Evolutionary conservation across 2,329 filamentous ascomycete genomes (phyloP).

Genomic region (Neoarthrinium moseri): DNA sequence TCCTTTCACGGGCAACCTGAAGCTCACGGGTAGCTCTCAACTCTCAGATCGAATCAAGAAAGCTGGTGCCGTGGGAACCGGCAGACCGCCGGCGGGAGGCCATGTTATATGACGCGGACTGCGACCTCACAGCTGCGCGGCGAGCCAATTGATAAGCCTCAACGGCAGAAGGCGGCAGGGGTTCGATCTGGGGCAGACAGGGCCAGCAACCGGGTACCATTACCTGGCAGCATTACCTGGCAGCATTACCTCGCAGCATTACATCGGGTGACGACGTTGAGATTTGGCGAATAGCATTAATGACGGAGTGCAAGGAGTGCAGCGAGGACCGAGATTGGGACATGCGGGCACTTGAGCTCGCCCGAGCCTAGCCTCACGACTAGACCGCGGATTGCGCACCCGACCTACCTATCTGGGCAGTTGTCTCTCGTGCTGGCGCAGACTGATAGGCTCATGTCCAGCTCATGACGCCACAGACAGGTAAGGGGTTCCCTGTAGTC

Average conservation of each 20-base stretch:
- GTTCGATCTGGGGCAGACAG: not conserved
- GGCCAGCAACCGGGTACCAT: too few relatives aligned
- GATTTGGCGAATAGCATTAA: not conserved
- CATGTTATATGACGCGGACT: conserved; percentile 1
- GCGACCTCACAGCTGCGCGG: not conserved
- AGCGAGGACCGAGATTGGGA: not conserved
- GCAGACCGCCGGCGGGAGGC: conserved; percentile 1
- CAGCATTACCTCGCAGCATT: not conserved
- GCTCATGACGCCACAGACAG: too few relatives aligned
- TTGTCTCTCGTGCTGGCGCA: too few relatives aligned
- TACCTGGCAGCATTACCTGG: too few relatives aligned
- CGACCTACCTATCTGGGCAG: too few relatives aligned
- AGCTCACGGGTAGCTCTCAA: too few relatives aligned
- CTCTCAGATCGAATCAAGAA: too few relatives aligned
- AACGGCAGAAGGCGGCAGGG: not conserved
- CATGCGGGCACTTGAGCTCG: too few relatives aligned
- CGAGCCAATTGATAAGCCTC: conserved; percentile 5
- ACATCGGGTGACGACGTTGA: not conserved
- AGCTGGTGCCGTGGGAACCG: not conserved
- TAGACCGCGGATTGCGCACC: too few relatives aligned
- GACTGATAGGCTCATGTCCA: too few relatives aligned
- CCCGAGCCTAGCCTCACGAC: too few relatives aligned
- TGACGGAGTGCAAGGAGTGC: not conserved
- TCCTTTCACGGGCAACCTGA: not conserved
- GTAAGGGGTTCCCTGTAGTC: too few relatives aligned